Evolutionary conservation across 75 land plant genomes (phyloP), one percentile per base, ranked within the genome.

Genomic region (Sequoiadendron giganteum): DNA sequence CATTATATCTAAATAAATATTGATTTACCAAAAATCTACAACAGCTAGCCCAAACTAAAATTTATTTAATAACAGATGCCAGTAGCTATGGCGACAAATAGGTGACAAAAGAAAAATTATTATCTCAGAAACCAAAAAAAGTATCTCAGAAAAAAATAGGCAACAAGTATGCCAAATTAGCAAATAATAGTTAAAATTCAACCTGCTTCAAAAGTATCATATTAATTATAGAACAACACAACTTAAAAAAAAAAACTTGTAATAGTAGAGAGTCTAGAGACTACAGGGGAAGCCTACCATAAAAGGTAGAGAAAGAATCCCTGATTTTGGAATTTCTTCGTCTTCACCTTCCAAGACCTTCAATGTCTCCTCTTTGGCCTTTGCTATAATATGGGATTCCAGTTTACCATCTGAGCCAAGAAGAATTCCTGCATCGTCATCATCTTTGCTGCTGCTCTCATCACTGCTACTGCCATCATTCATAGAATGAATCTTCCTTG

Each of bases 251-350:
- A 21, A 21, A 25, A 21, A 2, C 28, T 25, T 4, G 11, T 1
- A 68, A 86, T 30, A 25, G 75, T 21, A 88, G 73, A n/a, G n/a
- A n/a, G n/a, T n/a, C n/a, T n/a, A n/a, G n/a, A 48, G 36, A 87
- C 4, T 81, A 43, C 14, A 6, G 84, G 73, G 13, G 18, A 88
- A 87, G 18, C 58, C 84, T 88, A 97, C 99, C 98, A 97, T 97
- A 88, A 97, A 97, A 61, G 99, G 99, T 82, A 97, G 89, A 68
- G 96, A 79, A 83, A 96, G 89, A 73, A 97, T 86, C 84, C 98
- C 98, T 36, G 94, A 90, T 30, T 93, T 93, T 18, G 96, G 94
- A 48, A 91, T 61, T 39, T 96, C 96, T 58, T 95, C 95, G 6
- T 92, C 96, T 72, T 92, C 95, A 39, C 86, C 86, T 76, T 92